Evolutionary conservation across 768 basidiomycete genomes (phyloP), one percentile per base, ranked within the genome.

Genomic region (Leccinum fibrillosum): DNA sequence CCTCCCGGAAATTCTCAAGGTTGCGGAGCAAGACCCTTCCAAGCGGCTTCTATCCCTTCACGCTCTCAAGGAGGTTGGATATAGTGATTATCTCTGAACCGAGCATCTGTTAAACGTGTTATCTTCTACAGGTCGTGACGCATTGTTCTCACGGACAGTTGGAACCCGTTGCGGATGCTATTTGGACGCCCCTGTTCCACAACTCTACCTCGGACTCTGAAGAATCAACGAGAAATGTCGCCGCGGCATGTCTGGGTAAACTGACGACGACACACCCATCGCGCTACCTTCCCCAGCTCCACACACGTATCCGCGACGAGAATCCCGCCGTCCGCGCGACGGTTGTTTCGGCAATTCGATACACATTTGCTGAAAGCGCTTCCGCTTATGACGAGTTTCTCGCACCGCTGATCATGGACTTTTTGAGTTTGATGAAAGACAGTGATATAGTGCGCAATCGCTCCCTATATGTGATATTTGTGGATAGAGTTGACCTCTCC

Each of bases 221-320:
- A 60, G 96, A 98, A 74, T 90, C 89, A 8, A 90, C 92, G 1
- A 80, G 95, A 52, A 98, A 97, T 68, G 92, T 98, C 37, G 93
- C 95, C 25, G 94, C 97, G 49, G 95, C 96, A 3, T 98, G 95
- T 69, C 82, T 99, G 17, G 97, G 97, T 34, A 97, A 98, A 73
- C 79, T 99, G 30, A 95, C 94, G 0, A 92, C 91, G 0, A 90
- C 92, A 1, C 90, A 94, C 57, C 94, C 97, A 4, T 85, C 88
- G 0, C 86, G 86, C 64, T 99, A 96, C 71, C 79, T 98, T 17
- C 92, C 94, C 2, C 92, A 97, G 66, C 84, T 99, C 10, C 94
- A 98, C 67, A 91, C 82, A 48, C 86, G 88, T 47, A 86, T 92
- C 66, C 77, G 71, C 30, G 90, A 93, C 63, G 70, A 76, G 17